Conservation (phyloP, 2,329 filamentous ascomycete species). For the Sarocladiaceae sp. region DNA sequence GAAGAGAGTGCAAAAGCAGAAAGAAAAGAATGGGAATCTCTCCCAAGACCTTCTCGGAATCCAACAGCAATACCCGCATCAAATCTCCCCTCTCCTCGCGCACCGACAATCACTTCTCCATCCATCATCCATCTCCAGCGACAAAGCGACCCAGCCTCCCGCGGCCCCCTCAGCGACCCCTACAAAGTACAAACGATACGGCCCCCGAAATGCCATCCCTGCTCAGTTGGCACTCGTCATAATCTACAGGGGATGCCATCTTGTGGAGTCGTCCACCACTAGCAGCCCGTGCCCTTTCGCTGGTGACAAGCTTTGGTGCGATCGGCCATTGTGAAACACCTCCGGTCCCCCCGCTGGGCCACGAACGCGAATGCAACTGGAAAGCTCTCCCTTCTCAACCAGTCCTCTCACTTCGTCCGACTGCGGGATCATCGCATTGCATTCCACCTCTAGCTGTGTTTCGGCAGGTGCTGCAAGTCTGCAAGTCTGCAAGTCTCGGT, state of each 20-base stretch:
- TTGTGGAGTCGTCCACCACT: background rate
- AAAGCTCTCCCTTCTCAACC: background rate
- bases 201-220: background rate
- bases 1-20: background rate
- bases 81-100: slow-evolving; percentile 5
- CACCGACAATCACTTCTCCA: slow-evolving; percentile 5
- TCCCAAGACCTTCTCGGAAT: background rate
- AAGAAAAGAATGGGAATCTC: background rate
- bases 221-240: slow-evolving; percentile 6
- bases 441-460: slow-evolving; percentile 1
- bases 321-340: slow-evolving; percentile 6
- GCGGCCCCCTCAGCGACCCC: background rate
- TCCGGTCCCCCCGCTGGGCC: background rate
- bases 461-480: background rate
- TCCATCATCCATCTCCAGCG: background rate
- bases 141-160: background rate
- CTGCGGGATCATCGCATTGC: background rate
- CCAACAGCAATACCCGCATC: background rate
- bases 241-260: background rate
- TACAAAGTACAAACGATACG: background rate
- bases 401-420: background rate
- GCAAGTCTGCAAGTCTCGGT: background rate
- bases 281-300: background rate
- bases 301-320: slow-evolving; percentile 4
- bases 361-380: background rate